phyloP scores from a whole-genome alignment of 2,329 filamentous ascomycete genomes.

The Byssoonygena ceratinophila region DNA sequence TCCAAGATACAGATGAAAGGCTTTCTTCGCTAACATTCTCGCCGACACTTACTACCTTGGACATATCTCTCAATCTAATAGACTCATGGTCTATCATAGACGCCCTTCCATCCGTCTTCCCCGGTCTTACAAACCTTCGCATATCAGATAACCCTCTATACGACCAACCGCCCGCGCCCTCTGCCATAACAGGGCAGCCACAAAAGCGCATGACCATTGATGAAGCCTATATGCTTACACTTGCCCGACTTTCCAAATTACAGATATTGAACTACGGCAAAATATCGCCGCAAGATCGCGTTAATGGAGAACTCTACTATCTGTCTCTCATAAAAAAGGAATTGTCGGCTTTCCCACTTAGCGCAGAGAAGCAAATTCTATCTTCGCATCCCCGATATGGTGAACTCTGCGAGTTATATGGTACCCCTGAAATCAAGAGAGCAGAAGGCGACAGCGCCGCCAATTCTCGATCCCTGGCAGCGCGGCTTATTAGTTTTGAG shows the following conservation, averaged over 20 bases:
- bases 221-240: slow-evolving; percentile 78
- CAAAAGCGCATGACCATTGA: slow-evolving; percentile 47
- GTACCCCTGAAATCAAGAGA: slow-evolving; percentile 55
- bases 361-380: slow-evolving; percentile 46
- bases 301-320: slow-evolving; percentile 89
- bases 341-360: slow-evolving; percentile 39
- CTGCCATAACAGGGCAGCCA: slow-evolving; percentile 31
- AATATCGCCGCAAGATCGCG: slow-evolving; percentile 62
- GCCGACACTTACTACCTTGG: slow-evolving; percentile 51
- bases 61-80: slow-evolving; percentile 63
- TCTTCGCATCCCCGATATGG: slow-evolving; percentile 58
- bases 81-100: slow-evolving; percentile 65
- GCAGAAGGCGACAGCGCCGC: slow-evolving; percentile 28
- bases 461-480: slow-evolving; percentile 72
- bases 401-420: slow-evolving; percentile 65
- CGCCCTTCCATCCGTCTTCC: slow-evolving; percentile 55
- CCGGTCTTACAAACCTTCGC: slow-evolving; percentile 62
- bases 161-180: slow-evolving; percentile 36
- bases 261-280: slow-evolving; percentile 49
- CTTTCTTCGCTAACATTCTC: slow-evolving; percentile 42
- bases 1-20: slow-evolving; percentile 22
- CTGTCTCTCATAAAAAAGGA: slow-evolving; percentile 71
- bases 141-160: slow-evolving; percentile 82
- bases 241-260: slow-evolving; percentile 61
- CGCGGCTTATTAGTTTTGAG: slow-evolving; percentile 54